These are phyloP conservation scores for Bondarzewia mesenterica DNA, from an alignment of 1,284 basidiomycete species.

Conservation along the genomic window DNA sequence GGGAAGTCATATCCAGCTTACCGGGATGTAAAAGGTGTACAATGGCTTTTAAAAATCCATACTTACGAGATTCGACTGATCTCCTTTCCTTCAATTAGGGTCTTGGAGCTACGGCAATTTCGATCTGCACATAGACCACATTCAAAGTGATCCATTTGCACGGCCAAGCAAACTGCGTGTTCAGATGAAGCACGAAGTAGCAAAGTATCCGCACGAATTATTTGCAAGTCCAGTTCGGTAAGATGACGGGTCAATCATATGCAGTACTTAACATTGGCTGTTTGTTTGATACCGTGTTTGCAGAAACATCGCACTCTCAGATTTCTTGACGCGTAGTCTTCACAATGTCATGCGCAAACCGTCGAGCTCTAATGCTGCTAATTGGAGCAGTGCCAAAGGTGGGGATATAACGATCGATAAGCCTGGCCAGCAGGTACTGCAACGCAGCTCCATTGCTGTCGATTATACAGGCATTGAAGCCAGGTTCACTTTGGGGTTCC, in stretches of 20 bases:
- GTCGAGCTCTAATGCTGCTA: background rate
- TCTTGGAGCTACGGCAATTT: slow-evolving; percentile 9
- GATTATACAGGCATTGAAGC: slow-evolving; percentile 10
- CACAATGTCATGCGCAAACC: background rate
- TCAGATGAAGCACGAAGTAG: slow-evolving; percentile 8
- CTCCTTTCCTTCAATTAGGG: slow-evolving; percentile 8
- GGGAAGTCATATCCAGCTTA: slow-evolving; percentile 17
- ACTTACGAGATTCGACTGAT: background rate
- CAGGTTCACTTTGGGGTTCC: slow-evolving; percentile 15
- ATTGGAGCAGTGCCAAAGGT: slow-evolving; percentile 13
- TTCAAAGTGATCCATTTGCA: slow-evolving; percentile 17
- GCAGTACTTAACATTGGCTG: background rate
- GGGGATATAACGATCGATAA: slow-evolving; percentile 12
- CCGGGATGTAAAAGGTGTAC: slow-evolving; percentile 15
- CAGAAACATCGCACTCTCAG: background rate
- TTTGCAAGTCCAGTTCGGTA: slow-evolving; percentile 9
- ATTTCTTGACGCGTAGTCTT: slow-evolving; percentile 1
- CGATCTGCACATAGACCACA: slow-evolving; percentile 12
- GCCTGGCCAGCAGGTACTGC: slow-evolving; percentile 17
- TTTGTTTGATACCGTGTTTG: background rate
- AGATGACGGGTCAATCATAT: background rate
- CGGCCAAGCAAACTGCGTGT: slow-evolving; percentile 16
- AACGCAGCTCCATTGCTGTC: slow-evolving; percentile 13
- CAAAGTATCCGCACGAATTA: slow-evolving; percentile 8
- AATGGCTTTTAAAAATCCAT: background rate